phyloP scores from a whole-genome alignment of 148 eudicot species.

The Chenopodium album region DNA sequence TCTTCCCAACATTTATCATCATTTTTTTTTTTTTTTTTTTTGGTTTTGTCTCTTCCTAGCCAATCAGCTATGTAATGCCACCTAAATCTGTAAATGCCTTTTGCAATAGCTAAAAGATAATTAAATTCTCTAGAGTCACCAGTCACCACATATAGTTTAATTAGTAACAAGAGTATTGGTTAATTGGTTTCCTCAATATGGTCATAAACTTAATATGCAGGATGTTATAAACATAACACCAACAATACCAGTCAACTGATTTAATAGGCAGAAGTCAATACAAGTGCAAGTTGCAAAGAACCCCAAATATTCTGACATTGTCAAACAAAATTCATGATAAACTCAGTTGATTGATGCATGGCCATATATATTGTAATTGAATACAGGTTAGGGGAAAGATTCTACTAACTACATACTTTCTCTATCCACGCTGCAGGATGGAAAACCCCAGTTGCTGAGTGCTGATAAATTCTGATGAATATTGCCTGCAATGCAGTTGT shows the following conservation, averaged over 20 bases:
- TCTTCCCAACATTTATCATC: not conserved
- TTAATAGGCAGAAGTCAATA: slow-evolving; percentile 3
- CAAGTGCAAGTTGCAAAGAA: slow-evolving; percentile 16
- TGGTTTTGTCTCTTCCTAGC: not conserved
- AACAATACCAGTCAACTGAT: not conserved
- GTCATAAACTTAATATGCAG: not conserved
- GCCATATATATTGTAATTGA: not conserved
- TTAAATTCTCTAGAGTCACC: not conserved
- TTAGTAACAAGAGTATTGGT: not conserved
- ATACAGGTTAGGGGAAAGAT: not conserved
- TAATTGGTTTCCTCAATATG: slow-evolving; percentile 15
- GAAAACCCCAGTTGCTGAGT: not conserved
- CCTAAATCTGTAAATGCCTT: slow-evolving; percentile 8
- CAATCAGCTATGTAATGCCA: not conserved
- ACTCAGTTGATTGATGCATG: slow-evolving; percentile 17
- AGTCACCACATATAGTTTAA: not conserved
- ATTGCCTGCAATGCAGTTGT: slow-evolving; percentile 8
- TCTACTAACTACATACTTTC: slow-evolving; percentile 9
- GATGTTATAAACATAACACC: not conserved
- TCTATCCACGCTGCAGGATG: slow-evolving; percentile 9
- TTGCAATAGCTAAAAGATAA: slow-evolving; percentile 10
- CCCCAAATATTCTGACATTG: slow-evolving; percentile 8
- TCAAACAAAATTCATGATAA: not conserved
- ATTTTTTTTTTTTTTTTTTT: not conserved
- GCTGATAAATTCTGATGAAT: not conserved